Evolutionary conservation across 176 grass and related monocot genomes (phyloP), one percentile per base, ranked within the genome.

Genomic region (Cenchrus americanus): DNA sequence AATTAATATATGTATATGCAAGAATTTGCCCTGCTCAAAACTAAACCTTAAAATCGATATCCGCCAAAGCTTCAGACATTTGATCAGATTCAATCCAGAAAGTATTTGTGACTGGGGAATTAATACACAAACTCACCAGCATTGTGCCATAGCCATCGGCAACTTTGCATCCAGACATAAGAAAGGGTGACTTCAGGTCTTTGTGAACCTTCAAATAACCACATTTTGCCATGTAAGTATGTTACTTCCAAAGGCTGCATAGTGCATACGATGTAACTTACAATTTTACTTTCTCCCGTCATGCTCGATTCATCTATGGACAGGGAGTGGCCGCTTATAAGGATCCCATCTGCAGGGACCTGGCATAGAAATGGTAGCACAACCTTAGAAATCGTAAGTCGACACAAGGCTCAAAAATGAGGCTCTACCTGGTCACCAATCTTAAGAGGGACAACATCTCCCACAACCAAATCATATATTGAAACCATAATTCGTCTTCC

Each of bases 81-180:
- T 52, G 24, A 30, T 24, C 8, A 13, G 8, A 52, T 51, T 10
- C 70, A 18, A 8, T 32, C 14, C 23, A 73, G 24, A 73, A 73
- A 73, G 47, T 22, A 71, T 46, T 13, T 71, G 44, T 49, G 69
- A 24, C n/a, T 15, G 43, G 43, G 43, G 12, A 47, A 11, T 55
- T 67, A 7, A 73, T 44, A 37, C 8, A 82, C 11, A 18, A 79
- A 95, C 82, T 90, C 53, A 98, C 96, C 93, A 98, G 62, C 93
- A 98, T 94, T 37, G 55, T 95, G 69, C 96, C 93, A 80, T 92
- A 98, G 19, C 96, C 96, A 85, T 98, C 96, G 2, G 96, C 96
- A 14, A 98, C 93, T 90, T 98, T 98, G 83, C 96, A 98, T 68
- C 96, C 96, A 41, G 96, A 95, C 96, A 98, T 95, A 44, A 98